Evolutionary conservation across 1,284 basidiomycete species (phyloP), one percentile per base, ranked within the genome.

Genomic region (Prillingera fragicola): DNA sequence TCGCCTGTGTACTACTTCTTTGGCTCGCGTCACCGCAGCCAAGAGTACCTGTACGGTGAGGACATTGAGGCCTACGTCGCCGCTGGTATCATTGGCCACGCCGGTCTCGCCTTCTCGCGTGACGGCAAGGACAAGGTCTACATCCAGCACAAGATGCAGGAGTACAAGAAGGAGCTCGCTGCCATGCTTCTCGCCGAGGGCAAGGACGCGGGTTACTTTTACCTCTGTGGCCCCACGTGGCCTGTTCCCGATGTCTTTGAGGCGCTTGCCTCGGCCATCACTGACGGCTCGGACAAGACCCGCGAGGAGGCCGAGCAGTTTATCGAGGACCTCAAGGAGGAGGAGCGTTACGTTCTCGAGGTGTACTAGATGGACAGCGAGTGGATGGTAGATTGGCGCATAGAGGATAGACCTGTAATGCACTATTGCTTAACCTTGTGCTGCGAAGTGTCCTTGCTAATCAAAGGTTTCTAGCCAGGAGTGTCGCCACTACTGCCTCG

Each of bases 151-250:
- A 92, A 89, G 78, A 98, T 98, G 86, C 75, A 82, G 46, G 83
- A 94, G 67, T 89, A 98, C 69, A 84, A 84, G 32, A 77, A 81
- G 59, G 74, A 77, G 40, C 79, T 98, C 27, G 83, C 82, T 42
- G 25, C 33, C 33, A 71, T 79, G 55, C 81, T 87, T 78, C 74
- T 97, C 45, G 54, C 60, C 23, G 66, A 69, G 5, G 68, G 67
- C 15, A 59, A 68, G 22, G 62, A 72, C 26, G 72, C 81, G 24
- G 90, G 86, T 18, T 87, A 85, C 62, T 98, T 98, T 74, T 97
- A 94, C 72, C 78, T 99, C 39, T 97, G 95, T 71, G 95, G 95
- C 27, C 92, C 92, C 28, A 96, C 92, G 21, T 96, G 92, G 92
- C 94, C 94, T 21, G 92, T 97, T 14, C 91, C 94, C 5, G 95